phyloP scores from a whole-genome alignment of 345 rosid species.

The Aquilaria malaccensis region DNA sequence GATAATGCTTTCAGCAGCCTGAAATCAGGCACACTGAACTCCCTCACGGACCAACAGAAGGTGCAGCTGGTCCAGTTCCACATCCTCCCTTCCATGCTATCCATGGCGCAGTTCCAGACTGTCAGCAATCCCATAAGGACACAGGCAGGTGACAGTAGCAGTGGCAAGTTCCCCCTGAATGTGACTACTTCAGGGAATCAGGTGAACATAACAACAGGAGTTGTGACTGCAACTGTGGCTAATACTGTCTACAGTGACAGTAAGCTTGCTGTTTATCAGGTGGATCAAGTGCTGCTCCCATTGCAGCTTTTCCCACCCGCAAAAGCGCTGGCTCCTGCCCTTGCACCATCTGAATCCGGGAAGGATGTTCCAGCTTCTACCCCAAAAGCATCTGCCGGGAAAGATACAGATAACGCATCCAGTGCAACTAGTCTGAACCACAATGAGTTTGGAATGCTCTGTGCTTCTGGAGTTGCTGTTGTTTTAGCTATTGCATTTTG shows the following conservation, averaged over 20 bases:
- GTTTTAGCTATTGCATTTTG: conserved; percentile 26
- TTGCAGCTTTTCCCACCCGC: conserved; percentile 44
- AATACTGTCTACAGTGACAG: conserved; percentile 50
- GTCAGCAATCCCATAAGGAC: conserved; percentile 83
- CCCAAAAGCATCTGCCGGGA: conserved; percentile 39
- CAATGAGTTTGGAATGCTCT: conserved; percentile 1
- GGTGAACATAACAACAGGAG: conserved; percentile 74
- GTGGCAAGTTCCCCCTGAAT: conserved; percentile 56
- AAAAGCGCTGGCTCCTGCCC: conserved; percentile 43
- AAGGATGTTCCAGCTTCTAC: conserved; percentile 45
- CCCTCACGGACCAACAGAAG: conserved; percentile 57
- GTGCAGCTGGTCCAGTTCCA: conserved; percentile 80
- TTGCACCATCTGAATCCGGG: conserved; percentile 37
- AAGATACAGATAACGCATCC: conserved; percentile 34
- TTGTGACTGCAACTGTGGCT: conserved; percentile 48
- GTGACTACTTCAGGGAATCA: conserved; percentile 74
- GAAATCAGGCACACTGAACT: conserved; percentile 64
- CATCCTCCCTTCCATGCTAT: conserved; percentile 47
- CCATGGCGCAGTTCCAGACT: conserved; percentile 72
- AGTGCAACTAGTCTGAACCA: conserved; percentile 20
- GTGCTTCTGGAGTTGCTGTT: conserved; percentile 14
- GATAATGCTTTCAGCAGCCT: conserved; percentile 67
- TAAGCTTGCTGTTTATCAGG: conserved; percentile 67
- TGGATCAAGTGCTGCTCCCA: conserved; percentile 75
- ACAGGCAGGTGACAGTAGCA: conserved; percentile 60